These are phyloP conservation scores for Trichoderma sp. DNA, from an alignment of 2,329 filamentous ascomycete genomes.

Conservation along the genomic window DNA sequence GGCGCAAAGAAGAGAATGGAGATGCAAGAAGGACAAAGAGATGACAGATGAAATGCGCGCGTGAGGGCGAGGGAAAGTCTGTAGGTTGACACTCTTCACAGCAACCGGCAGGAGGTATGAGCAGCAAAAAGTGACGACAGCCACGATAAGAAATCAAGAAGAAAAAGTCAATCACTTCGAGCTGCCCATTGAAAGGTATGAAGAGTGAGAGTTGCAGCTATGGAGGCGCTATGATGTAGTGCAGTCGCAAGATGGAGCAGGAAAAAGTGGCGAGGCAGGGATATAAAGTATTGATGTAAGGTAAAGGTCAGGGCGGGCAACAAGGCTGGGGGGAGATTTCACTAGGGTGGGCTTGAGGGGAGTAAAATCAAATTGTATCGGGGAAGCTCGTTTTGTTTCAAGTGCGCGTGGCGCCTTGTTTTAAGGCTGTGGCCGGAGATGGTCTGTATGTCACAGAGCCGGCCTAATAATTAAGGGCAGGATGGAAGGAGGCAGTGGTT, in stretches of 20 bases:
- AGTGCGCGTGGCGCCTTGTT: constrained; percentile 16
- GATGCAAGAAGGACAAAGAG: background rate
- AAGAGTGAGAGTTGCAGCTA: background rate
- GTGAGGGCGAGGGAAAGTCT: constrained; percentile 8
- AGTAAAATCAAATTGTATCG: background rate
- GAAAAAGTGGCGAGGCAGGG: constrained; percentile 14
- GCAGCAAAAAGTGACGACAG: constrained; percentile 12
- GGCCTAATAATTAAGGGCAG: background rate
- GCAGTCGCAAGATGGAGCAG: constrained; percentile 3
- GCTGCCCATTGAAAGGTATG: background rate
- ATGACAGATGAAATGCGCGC: background rate
- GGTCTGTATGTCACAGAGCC: background rate
- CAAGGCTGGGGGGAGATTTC: constrained; percentile 5
- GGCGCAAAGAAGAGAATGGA: background rate
- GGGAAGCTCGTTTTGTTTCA: no score
- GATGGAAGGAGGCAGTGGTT: background rate
- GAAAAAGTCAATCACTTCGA: background rate
- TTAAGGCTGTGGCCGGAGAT: background rate
- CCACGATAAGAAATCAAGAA: background rate
- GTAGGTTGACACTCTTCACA: background rate
- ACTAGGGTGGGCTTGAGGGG: background rate
- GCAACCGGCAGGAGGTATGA: constrained; percentile 8
- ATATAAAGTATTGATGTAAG: constrained; percentile 14
- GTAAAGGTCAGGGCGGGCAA: background rate
- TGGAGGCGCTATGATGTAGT: background rate